These are phyloP conservation scores for Aschersonia sp. DNA, from an alignment of 2,329 filamentous ascomycete genomes.

Conservation along the genomic window DNA sequence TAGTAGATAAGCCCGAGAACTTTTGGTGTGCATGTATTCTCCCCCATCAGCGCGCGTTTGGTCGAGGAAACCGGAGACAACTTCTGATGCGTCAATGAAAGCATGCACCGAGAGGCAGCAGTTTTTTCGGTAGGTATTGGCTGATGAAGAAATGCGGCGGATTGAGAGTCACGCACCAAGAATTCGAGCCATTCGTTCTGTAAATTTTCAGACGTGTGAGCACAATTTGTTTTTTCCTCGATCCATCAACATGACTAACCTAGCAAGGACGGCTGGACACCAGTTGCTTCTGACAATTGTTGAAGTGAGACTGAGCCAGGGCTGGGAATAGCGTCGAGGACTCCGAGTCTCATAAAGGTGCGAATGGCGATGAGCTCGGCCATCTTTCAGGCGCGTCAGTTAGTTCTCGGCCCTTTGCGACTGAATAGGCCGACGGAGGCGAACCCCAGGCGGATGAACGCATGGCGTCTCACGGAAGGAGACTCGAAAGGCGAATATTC, in stretches of 20 bases:
- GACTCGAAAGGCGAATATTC: not conserved
- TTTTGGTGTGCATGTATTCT: constrained; percentile 16
- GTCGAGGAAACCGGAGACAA: constrained; percentile 15
- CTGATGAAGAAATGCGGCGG: not conserved
- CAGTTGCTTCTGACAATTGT: constrained; percentile 12
- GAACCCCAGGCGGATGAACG: not conserved
- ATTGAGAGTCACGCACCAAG: constrained; percentile 7
- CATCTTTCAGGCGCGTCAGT: constrained; percentile 9
- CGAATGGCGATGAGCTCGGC: constrained; percentile 14
- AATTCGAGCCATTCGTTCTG: constrained; percentile 14
- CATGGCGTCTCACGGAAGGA: not conserved
- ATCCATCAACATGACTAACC: constrained; percentile 5
- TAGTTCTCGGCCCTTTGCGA: not conserved
- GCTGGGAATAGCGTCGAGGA: constrained; percentile 14
- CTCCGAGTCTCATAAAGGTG: constrained; percentile 15
- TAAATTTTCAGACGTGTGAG: not conserved
- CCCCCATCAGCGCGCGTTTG: constrained; percentile 12
- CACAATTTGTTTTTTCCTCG: not conserved
- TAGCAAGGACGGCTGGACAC: constrained; percentile 14
- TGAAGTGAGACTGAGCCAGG: constrained; percentile 12
- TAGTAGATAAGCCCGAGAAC: constrained; percentile 14
- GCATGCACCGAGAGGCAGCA: not conserved
- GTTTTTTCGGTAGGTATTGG: not conserved
- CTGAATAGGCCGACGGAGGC: not conserved
- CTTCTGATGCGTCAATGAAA: constrained; percentile 3